These are phyloP conservation scores for Spencermartinsiella europaea DNA, from an alignment of 805 yeast species.

Conservation along the genomic window DNA sequence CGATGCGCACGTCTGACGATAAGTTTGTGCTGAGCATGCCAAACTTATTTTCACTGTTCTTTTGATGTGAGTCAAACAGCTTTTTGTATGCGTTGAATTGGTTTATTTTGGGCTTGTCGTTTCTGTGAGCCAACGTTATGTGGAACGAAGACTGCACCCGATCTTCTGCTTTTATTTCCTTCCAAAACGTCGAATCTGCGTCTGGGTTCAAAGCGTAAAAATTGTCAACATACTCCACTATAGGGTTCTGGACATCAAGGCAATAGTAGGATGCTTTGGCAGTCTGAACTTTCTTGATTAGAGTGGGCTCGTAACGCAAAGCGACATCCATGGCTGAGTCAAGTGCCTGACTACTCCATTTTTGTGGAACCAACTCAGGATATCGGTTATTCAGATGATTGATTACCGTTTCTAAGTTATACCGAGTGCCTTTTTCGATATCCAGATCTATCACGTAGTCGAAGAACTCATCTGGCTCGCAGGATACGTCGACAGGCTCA, in stretches of 20 bases:
- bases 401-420: conserved; percentile 45
- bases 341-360: conserved; percentile 41
- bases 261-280: neutral
- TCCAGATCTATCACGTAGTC: conserved; percentile 59
- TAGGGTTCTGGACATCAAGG: conserved; percentile 2
- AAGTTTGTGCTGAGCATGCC: conserved; percentile 1
- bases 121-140: conserved; percentile 31
- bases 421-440: conserved; percentile 44
- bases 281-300: conserved; percentile 34
- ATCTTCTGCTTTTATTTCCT: conserved; percentile 8
- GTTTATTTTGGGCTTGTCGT: neutral
- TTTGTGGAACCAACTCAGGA: conserved; percentile 39
- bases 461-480: conserved; percentile 60
- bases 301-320: conserved; percentile 48
- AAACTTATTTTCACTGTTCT: neutral
- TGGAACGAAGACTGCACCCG: conserved; percentile 25
- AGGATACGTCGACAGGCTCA: conserved; percentile 47
- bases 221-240: conserved; percentile 20
- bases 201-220: conserved; percentile 15
- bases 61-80: neutral
- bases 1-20: conserved; percentile 37
- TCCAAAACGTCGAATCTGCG: conserved; percentile 11
- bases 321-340: conserved; percentile 49
- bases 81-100: conserved; percentile 1
- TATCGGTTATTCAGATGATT: conserved; percentile 36